Evolutionary conservation across 352 stramenopile genomes (phyloP), one percentile per base, ranked within the genome.

Genomic region (Blastocystis sp.): DNA sequence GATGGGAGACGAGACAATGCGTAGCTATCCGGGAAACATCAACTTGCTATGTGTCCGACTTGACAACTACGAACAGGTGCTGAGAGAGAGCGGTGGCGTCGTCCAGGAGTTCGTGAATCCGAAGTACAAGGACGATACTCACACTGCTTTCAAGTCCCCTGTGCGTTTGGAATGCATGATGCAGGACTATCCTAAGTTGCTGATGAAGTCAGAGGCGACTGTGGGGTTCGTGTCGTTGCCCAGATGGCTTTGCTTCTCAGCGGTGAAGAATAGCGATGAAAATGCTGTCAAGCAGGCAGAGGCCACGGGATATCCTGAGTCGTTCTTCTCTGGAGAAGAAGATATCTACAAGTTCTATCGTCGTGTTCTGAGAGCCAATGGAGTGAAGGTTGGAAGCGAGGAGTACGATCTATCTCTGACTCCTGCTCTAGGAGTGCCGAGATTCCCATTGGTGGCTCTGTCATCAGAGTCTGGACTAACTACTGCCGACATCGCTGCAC

Each of bases 121-220:
- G 39, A 98, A 98, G 90, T 98, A 97, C 89, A 94, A 93, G 64
- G 95, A 97, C 90, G 92, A 91, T 8, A 90, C 91, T 26, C 93
- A 94, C 62, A 97, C 93, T 20, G 92, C 92, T 37, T 98, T 98
- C 91, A 97, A 96, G 91, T 97, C 97, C 82, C 95, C 95, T 11
- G 96, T 95, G 24, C 92, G 95, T 26, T 90, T 97, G 30, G 95
- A 97, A 92, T 98, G 95, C 90, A 97, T 98, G 95, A 97, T 98
- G 95, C 95, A 97, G 92, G 94, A 98, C 90, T 96, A 96, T 91
- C 95, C 95, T 0, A 96, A 95, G 90, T 70, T 96, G 66, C 93
- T 92, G 11, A 43, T 76, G 5, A 75, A 78, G 2, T 92, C 91
- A 8, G 90, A 93, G 55, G 91, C 91, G 5, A 92, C 93, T 47